Evolutionary conservation across 805 yeast species (phyloP).

Genomic region (Metschnikowia hibisci): DNA sequence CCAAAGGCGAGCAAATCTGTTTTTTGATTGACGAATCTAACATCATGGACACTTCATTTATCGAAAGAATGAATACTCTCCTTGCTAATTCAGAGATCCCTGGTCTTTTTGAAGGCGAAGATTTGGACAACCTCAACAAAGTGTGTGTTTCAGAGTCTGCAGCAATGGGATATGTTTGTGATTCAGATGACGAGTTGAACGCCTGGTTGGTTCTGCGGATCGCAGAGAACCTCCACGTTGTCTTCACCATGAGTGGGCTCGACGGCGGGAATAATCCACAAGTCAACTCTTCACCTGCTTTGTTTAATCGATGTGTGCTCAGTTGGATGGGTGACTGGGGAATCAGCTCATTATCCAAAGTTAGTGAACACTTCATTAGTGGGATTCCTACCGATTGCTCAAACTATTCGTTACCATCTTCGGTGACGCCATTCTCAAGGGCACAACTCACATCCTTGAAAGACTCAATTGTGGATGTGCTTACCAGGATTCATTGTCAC

Average conservation of each 20-base stretch:
- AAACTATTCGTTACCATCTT: conserved; percentile 33
- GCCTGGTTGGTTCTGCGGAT: conserved; percentile 71
- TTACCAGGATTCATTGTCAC: conserved; percentile 45
- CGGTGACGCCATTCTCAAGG: conserved; percentile 12
- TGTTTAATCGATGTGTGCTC: conserved; percentile 83
- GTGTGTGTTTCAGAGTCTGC: conserved; percentile 55
- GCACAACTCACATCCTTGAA: conserved; percentile 25
- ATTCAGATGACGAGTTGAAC: conserved; percentile 65
- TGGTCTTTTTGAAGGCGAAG: conserved; percentile 80
- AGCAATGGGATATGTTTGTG: conserved; percentile 58
- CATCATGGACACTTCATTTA: conserved; percentile 68
- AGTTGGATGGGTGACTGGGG: conserved; percentile 91
- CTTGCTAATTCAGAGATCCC: conserved; percentile 92
- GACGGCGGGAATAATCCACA: conserved; percentile 32
- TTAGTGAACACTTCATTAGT: conserved; percentile 42
- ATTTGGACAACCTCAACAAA: conserved; percentile 47
- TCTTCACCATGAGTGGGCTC: conserved; percentile 64
- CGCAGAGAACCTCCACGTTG: conserved; percentile 72
- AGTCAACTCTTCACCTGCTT: conserved; percentile 76
- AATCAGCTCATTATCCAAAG: conserved; percentile 41
- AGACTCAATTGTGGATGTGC: conserved; percentile 44
- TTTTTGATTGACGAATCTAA: conserved; percentile 79
- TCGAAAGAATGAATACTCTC: conserved; percentile 91
- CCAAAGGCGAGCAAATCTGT: conserved; percentile 58
- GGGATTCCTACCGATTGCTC: conserved; percentile 52